A percentile compares a stretch with the other conserved stretches of the same genome.
These are phyloP conservation scores for Tympanopsis confertula DNA, from an alignment of 2,329 filamentous ascomycete species.

Conservation along the genomic window DNA sequence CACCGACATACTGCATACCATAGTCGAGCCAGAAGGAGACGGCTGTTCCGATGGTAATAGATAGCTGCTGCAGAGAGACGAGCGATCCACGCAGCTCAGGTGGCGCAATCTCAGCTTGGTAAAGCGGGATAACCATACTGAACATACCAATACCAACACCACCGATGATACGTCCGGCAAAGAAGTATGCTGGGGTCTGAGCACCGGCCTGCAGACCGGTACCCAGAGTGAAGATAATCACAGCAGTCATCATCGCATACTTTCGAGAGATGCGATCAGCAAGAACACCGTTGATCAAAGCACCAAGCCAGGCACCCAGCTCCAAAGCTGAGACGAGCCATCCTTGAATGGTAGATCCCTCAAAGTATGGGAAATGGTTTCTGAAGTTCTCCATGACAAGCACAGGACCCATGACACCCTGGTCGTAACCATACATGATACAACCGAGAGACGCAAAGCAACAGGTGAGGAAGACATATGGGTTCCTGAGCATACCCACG, in stretches of 20 bases:
- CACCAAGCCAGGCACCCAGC: conserved; percentile 47
- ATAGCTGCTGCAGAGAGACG: conserved; percentile 7
- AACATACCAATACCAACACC: conserved; percentile 34
- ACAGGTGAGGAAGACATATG: conserved; percentile 22
- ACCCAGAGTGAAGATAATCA: conserved; percentile 18
- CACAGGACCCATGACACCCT: conserved; percentile 47
- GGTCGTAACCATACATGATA: conserved; percentile 40
- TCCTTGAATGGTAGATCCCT: conserved; percentile 16
- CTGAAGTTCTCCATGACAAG: conserved; percentile 17
- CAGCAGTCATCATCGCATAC: conserved; percentile 26
- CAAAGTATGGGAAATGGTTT: conserved; percentile 11
- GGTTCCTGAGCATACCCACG: conserved; percentile 23
- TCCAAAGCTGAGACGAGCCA: conserved; percentile 37
- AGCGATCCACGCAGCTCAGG: conserved; percentile 6
- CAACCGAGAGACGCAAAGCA: conserved; percentile 3
- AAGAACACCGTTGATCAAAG: conserved; percentile 40
- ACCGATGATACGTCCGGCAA: conserved; percentile 30
- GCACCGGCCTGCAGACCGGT: conserved; percentile 11
- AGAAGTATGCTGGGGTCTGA: conserved; percentile 17
- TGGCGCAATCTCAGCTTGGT: conserved; percentile 14
- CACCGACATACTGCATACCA: conserved; percentile 10
- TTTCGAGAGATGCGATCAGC: conserved; percentile 44
- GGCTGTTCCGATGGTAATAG: conserved; percentile 7
- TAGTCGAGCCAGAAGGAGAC: conserved; percentile 9
- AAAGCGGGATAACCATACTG: conserved; percentile 26